These are phyloP conservation scores for Cicer cuneatum DNA, from an alignment of 306 rosid genomes.

Conservation along the genomic window DNA sequence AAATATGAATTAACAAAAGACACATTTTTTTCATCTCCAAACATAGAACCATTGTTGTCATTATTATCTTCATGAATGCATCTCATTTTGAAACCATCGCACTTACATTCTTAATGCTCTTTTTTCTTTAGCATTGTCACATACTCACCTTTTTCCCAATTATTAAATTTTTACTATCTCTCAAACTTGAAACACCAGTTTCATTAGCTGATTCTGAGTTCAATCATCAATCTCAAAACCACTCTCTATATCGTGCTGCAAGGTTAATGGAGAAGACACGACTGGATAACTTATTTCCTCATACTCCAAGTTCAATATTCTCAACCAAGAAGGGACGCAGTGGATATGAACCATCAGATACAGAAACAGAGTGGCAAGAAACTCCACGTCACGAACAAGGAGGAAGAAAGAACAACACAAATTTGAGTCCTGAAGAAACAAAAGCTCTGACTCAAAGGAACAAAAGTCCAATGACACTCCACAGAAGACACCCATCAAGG, in stretches of 20 bases:
- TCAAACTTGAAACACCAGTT: conserved; percentile 13
- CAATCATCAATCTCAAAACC: conserved; percentile 14
- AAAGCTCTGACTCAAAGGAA: conserved; percentile 36
- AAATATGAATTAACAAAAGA: conserved; percentile 19
- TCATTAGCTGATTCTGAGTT: background rate
- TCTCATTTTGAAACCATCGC: conserved; percentile 59
- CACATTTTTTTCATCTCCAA: conserved; percentile 34
- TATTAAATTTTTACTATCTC: background rate
- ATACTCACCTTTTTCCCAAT: background rate
- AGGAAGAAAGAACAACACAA: conserved; percentile 41
- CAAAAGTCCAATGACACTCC: conserved; percentile 50
- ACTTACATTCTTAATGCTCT: conserved; percentile 1
- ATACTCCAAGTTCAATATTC: conserved; percentile 35
- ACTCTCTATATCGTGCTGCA: conserved; percentile 1
- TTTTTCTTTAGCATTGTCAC: conserved; percentile 36
- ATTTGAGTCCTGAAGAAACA: conserved; percentile 42
- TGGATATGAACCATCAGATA: conserved; percentile 92
- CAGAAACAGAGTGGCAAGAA: conserved; percentile 75
- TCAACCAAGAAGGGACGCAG: conserved; percentile 65
- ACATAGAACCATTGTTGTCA: conserved; percentile 39
- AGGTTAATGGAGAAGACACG: conserved; percentile 51
- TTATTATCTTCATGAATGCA: conserved; percentile 50
- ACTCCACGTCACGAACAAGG: conserved; percentile 62
- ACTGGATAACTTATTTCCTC: conserved; percentile 41
- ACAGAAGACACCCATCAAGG: conserved; percentile 55